phyloP scores from a whole-genome alignment of 139 green algal genomes.

The Chloropicon primus region DNA sequence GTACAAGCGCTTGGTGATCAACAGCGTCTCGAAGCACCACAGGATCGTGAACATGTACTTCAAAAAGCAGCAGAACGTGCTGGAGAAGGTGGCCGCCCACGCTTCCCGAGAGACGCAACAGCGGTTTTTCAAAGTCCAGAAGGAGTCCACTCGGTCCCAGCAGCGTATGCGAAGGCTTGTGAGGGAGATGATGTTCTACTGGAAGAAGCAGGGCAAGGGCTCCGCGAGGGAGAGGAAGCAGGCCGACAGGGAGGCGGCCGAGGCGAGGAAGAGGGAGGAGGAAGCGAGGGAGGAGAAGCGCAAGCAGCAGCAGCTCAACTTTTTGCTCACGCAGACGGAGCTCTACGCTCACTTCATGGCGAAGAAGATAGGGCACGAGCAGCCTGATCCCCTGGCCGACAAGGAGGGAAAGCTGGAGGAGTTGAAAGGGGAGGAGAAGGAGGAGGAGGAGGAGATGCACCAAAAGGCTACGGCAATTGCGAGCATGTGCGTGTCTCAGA shows the following conservation, averaged over 20 bases:
- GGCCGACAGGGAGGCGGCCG: constrained; percentile 15
- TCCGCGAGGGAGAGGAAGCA: background rate
- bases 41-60: background rate
- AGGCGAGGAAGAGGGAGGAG: constrained; percentile 22
- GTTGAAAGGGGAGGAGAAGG: background rate
- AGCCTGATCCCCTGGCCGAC: constrained; percentile 11
- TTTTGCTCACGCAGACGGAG: constrained; percentile 50
- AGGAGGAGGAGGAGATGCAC: constrained; percentile 8
- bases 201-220: constrained; percentile 25
- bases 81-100: background rate
- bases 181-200: constrained; percentile 34
- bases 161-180: constrained; percentile 17
- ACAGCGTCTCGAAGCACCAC: background rate
- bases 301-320: constrained; percentile 52
- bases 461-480: constrained; percentile 10
- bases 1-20: background rate
- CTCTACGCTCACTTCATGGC: constrained; percentile 55
- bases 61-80: background rate
- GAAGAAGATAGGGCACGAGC: constrained; percentile 21
- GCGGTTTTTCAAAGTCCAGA: background rate
- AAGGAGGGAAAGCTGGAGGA: constrained; percentile 17
- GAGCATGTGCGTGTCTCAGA: constrained; percentile 8
- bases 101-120: background rate
- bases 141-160: background rate
- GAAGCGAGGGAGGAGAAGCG: constrained; percentile 33